Conservation (phyloP, 768 basidiomycete genomes). For the Clitopilus hobsonii region DNA sequence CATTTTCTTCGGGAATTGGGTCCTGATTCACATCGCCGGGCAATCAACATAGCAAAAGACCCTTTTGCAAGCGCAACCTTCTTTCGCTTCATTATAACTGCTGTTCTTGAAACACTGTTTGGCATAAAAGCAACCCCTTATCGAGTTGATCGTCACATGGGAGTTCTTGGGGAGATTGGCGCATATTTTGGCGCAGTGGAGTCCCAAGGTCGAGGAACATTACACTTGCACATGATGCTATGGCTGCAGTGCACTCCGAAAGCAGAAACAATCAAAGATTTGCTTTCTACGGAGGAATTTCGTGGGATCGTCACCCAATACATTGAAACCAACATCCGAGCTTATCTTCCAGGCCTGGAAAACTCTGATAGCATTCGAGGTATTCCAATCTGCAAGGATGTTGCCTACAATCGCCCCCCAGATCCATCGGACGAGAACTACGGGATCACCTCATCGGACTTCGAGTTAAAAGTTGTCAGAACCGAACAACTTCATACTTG, state of each 20-base stretch:
- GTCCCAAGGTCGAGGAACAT: conserved; percentile 33
- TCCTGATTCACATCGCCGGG: conserved; percentile 15
- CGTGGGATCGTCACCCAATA: conserved; percentile 16
- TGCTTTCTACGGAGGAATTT: conserved; percentile 22
- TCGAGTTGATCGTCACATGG: conserved; percentile 13
- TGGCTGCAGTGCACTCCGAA: conserved; percentile 29
- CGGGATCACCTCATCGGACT: conserved; percentile 1
- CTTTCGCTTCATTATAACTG: conserved; percentile 14
- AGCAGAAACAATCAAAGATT: conserved; percentile 17
- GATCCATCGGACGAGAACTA: conserved; percentile 21
- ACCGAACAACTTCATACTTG: conserved; percentile 28
- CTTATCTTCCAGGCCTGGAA: conserved; percentile 26
- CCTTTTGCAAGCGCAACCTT: conserved; percentile 33
- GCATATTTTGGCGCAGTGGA: conserved; percentile 35
- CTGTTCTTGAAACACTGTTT: conserved; percentile 27
- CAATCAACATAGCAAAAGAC: conserved; percentile 28
- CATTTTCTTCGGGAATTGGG: conserved; percentile 17
- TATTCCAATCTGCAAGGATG: conserved; percentile 18
- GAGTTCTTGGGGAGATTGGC: conserved; percentile 25
- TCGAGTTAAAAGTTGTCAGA: conserved; percentile 19
- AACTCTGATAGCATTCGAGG: conserved; percentile 14
- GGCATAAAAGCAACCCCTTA: conserved; percentile 17
- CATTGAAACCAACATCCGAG: conserved; percentile 27
- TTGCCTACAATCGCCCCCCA: conserved; percentile 27
- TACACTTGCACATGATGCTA: conserved; percentile 35